These are phyloP conservation scores for Chrysoporthe austroafricana DNA, from an alignment of 2,329 filamentous ascomycete species.

Conservation along the genomic window DNA sequence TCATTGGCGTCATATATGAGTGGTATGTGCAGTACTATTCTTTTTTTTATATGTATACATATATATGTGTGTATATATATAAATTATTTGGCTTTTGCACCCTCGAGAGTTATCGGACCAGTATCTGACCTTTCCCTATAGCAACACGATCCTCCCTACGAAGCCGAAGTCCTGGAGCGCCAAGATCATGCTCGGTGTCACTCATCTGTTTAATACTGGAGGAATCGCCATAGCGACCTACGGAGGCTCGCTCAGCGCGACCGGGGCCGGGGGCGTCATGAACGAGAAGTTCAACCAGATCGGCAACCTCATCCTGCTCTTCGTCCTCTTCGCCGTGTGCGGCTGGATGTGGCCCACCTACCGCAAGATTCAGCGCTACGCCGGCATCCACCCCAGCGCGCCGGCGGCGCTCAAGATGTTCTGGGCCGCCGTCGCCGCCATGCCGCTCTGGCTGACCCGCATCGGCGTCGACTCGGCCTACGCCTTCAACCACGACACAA, in stretches of 20 bases:
- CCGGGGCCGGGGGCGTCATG: constrained; percentile 27
- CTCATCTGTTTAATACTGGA: constrained; percentile 32
- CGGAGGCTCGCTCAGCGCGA: constrained; percentile 28
- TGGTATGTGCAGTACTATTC: constrained; percentile 28
- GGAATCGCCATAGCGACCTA: constrained; percentile 32
- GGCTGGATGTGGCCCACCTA: constrained; percentile 33
- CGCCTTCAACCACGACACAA: constrained; percentile 29
- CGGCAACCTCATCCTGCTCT: constrained; percentile 32
- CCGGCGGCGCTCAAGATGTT: constrained; percentile 28
- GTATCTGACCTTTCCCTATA: constrained; percentile 10
- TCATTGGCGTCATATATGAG: constrained; percentile 36
- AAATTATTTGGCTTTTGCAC: neutral
- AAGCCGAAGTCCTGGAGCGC: constrained; percentile 20
- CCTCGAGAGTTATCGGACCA: neutral
- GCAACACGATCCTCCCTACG: constrained; percentile 21
- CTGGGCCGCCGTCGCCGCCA: constrained; percentile 20
- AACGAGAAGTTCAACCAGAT: constrained; percentile 29
- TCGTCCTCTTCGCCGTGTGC: constrained; percentile 32
- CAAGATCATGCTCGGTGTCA: constrained; percentile 34
- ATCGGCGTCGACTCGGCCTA: constrained; percentile 31
- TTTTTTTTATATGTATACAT: too few relatives aligned
- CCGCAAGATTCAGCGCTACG: constrained; percentile 21
- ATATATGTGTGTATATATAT: too few relatives aligned
- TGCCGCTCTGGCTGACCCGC: constrained; percentile 33
- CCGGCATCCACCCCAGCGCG: constrained; percentile 29